phyloP scores from a whole-genome alignment of 2,329 filamentous ascomycete species.

The Fusarium goolgardi region DNA sequence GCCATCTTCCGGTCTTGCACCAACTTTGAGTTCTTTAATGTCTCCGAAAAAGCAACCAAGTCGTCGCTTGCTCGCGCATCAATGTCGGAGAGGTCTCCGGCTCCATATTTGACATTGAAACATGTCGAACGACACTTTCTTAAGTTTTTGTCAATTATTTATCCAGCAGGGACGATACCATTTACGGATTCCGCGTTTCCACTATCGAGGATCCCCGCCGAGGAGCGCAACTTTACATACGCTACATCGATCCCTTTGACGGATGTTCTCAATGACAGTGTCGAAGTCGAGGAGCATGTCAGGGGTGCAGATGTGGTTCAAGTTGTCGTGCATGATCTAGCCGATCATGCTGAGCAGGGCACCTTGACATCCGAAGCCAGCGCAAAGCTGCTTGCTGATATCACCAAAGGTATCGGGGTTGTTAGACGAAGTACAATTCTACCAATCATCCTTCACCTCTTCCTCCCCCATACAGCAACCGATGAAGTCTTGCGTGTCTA shows the following conservation, averaged over 20 bases:
- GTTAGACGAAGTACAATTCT: constrained; percentile 72
- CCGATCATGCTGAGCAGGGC: constrained; percentile 28
- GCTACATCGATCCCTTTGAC: constrained; percentile 72
- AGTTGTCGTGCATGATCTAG: constrained; percentile 58
- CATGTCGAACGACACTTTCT: constrained; percentile 76
- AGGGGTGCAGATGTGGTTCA: constrained; percentile 76
- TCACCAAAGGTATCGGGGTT: constrained; percentile 69
- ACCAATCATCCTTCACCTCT: constrained; percentile 67
- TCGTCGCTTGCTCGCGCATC: constrained; percentile 29
- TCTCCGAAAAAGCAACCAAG: constrained; percentile 65
- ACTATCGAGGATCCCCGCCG: constrained; percentile 69
- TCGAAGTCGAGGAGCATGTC: constrained; percentile 73
- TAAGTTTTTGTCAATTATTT: constrained; percentile 73
- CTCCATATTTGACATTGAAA: constrained; percentile 75
- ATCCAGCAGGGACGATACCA: constrained; percentile 64
- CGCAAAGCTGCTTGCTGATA: constrained; percentile 57
- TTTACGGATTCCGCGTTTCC: constrained; percentile 74
- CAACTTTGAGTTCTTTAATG: constrained; percentile 82
- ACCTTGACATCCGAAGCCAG: constrained; percentile 33
- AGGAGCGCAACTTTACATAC: constrained; percentile 73
- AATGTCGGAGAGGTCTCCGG: constrained; percentile 55
- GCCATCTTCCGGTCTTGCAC: constrained; percentile 73
- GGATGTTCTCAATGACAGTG: constrained; percentile 62
- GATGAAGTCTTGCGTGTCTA: constrained; percentile 55
- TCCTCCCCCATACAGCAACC: constrained; percentile 45